Conservation (phyloP, 768 basidiomycete species). For the Boletellus ananas region DNA sequence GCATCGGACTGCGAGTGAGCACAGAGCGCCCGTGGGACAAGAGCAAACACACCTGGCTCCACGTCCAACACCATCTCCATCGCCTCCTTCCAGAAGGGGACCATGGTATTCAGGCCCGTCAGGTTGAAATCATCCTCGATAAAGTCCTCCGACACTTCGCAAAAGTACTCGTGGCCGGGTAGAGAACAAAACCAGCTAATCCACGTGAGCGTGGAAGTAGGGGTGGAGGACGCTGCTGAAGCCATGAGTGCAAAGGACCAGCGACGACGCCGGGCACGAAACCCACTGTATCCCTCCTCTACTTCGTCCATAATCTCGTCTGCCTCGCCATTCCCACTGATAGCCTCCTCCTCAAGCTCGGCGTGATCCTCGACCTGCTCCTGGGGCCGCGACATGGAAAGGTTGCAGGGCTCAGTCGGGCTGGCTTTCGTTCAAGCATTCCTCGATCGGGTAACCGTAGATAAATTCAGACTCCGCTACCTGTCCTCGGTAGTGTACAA, state of each 20-base stretch:
- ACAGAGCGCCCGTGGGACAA: slow-evolving; percentile 9
- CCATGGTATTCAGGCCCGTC: slow-evolving; percentile 91
- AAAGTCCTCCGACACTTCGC: slow-evolving; percentile 97
- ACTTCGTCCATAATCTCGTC: slow-evolving; percentile 78
- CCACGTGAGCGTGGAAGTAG: slow-evolving; percentile 90
- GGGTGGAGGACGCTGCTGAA: slow-evolving; percentile 74
- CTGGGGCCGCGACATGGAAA: slow-evolving; percentile 37
- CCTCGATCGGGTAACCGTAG: slow-evolving; percentile 27
- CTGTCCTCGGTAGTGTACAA: neutral
- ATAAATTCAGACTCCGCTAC: slow-evolving; percentile 30
- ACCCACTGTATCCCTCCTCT: slow-evolving; percentile 76
- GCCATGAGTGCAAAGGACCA: slow-evolving; percentile 16
- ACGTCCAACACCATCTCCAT: slow-evolving; percentile 99
- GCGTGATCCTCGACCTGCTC: slow-evolving; percentile 46
- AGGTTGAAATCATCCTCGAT: slow-evolving; percentile 99
- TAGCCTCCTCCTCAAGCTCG: slow-evolving; percentile 55
- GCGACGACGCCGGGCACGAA: slow-evolving; percentile 9
- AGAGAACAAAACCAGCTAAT: slow-evolving; percentile 95
- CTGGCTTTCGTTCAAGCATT: slow-evolving; percentile 19
- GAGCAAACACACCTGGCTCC: slow-evolving; percentile 76
- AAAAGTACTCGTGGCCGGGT: slow-evolving; percentile 96
- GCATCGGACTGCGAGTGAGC: slow-evolving; percentile 10
- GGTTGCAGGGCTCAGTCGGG: slow-evolving; percentile 21
- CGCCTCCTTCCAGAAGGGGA: slow-evolving; percentile 99
- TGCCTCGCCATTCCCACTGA: slow-evolving; percentile 56